Conservation (phyloP, 768 basidiomycete species). For the Tulasnella sp. region DNA sequence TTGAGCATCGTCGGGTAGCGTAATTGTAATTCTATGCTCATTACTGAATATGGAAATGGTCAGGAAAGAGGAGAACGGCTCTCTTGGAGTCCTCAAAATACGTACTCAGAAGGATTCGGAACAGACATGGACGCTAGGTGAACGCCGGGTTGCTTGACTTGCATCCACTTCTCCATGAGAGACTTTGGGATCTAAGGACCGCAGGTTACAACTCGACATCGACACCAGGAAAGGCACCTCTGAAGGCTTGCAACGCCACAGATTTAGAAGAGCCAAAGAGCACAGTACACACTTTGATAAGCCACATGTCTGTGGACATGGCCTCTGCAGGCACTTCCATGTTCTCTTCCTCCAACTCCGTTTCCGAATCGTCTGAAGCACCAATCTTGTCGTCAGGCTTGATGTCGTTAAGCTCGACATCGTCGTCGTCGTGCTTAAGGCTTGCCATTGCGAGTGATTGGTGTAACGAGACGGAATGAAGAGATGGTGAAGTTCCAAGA, state of each 20-base stretch:
- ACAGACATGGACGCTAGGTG: conserved; percentile 28
- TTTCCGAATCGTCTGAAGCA: not conserved
- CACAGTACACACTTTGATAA: conserved; percentile 20
- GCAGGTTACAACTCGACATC: too few species aligned
- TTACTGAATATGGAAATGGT: not conserved
- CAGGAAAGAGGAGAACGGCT: not conserved
- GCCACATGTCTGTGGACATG: conserved; percentile 17
- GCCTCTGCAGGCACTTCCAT: not conserved
- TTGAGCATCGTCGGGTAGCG: conserved; percentile 13
- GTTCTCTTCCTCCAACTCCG: conserved; percentile 5
- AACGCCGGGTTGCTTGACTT: conserved; percentile 24
- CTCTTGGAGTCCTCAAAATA: not conserved
- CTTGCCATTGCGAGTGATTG: not conserved
- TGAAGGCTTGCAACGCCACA: not conserved
- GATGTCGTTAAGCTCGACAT: conserved; percentile 2
- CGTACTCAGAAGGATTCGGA: conserved; percentile 16
- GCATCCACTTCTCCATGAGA: conserved; percentile 31
- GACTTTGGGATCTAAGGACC: conserved; percentile 28
- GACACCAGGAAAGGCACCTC: not conserved
- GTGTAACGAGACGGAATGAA: not conserved
- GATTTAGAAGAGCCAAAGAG: not conserved
- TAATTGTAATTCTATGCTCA: not conserved
- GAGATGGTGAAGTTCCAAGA: not conserved
- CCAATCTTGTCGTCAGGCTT: conserved; percentile 1
- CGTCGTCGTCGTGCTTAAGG: conserved; percentile 3